Base-by-base conservation (phyloP, 148 eudicot genomes). In the Agrostemma githago region DNA sequence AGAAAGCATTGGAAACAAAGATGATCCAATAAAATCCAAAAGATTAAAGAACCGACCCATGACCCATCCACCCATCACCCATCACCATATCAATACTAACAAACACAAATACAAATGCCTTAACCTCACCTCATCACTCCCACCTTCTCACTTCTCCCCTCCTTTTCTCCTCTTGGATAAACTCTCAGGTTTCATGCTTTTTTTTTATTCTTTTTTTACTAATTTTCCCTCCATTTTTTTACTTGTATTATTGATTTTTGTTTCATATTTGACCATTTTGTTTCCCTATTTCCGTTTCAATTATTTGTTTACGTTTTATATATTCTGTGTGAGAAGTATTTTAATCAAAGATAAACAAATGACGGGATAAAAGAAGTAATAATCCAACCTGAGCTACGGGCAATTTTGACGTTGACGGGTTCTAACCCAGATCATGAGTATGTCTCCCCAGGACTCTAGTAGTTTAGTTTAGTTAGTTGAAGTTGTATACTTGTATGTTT, bases 131-230 rank as follows among this genome's bases (percentile, higher is more conserved):
- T 72, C 17, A 40, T 57, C 64, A 39, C 59, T 43, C 53, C 19
- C 19, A 19, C 34, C 59, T 62, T 15, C 74, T 68, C 41, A 57
- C 59, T 59, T 68, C 56, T 76, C 41, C 63, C n/a, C 72, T 26
- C 68, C 42, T 46, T 67, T 67, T 20, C 15, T 67, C 2, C 53
- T 17, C 65, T 68, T 68, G 68, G 60, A 59, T 68, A 59, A 59
- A 60, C 16, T 68, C 72, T 38, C 79, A 76, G 79, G 79, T 76
- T 59, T 9, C 38, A 26, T 26, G 34, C 34, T 26, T 26, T 20
- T 43, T 60, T 16, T 59, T 2, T 11, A 34, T 42, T 26, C 4
- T 6, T 20, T 39, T 71, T 39, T 8, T 7, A n/a, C 4, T 37
- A 54, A 3, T 6, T 21, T 21, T 62, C 14, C 43, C 48, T 14